Base-by-base conservation (phyloP, 2,329 filamentous ascomycete genomes). In the Trichoderma asperellum region DNA sequence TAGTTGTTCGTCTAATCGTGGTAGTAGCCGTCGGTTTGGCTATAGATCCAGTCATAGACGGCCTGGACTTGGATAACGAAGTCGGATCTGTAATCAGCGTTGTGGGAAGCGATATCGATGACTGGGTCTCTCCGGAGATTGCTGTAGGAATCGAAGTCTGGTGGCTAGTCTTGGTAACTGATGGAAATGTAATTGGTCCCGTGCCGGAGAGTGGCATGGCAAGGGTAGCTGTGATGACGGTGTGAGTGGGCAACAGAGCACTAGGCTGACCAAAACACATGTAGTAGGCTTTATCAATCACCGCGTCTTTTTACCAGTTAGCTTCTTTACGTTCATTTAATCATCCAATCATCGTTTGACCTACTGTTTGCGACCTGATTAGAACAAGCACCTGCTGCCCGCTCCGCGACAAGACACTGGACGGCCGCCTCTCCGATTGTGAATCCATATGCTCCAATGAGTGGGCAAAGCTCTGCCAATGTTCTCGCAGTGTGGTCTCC, bases 401-500 rank as follows among this genome's bases (percentile, higher is more conserved):
- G 79, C 74, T 87, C 85, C 8, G 86, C 86, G 10, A 86, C 81
- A 40, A 92, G 84, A 77, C 91, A 94, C 75, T 90, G 86, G 71
- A 92, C 79, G 5, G 88, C 89, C 12, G 85, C 91, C 79, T 93
- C 91, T n/a, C 90, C 91, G 59, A 93, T 75, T 1, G 91, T 93
- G 73, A 89, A 90, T 11, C 88, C 89, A 35, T 85, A 85, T 14
- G 77, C 79, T 10, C 89, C 89, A 40, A 82, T 82, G 69, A 84
- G 83, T 47, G 84, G 84, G 77, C 91, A 94, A 7, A 93, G 82
- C 73, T 89, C 92, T 74, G 83, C 79, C 73, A 92, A 77, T 32
- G 89, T 83, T 12, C 43, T 53, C 14, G 85, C 82, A 16, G 80
- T 79, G 40, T 78, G 75, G 35, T 82, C 82, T 74, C 89, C 91